Evolutionary conservation across 2,329 filamentous ascomycete genomes (phyloP).

Genomic region (Arthrinium phaeospermum): DNA sequence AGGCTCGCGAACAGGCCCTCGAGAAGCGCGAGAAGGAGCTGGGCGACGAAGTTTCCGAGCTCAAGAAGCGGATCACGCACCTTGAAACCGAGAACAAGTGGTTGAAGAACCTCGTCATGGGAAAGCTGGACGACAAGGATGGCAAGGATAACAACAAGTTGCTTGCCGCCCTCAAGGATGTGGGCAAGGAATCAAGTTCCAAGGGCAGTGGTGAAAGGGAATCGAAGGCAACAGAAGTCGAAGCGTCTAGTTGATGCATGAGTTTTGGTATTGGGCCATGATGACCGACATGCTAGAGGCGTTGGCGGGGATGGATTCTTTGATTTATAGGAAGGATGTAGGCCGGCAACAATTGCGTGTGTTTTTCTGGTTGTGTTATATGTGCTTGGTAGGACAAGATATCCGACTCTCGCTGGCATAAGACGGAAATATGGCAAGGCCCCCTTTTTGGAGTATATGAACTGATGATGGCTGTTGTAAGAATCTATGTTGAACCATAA

Average conservation of each 20-base stretch:
- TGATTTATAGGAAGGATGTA: conserved; percentile 1
- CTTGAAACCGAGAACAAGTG: conserved; percentile 59
- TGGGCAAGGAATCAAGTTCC: conserved; percentile 29
- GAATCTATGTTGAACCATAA: background rate
- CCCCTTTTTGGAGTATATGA: background rate
- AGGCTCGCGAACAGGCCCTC: conserved; percentile 87
- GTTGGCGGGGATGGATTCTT: background rate
- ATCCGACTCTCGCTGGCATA: conserved; percentile 12
- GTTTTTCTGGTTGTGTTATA: background rate
- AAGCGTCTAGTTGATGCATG: conserved; percentile 13
- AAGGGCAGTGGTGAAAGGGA: conserved; percentile 25
- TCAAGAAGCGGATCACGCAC: conserved; percentile 74
- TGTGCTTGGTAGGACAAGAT: conserved; percentile 3
- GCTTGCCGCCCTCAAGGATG: background rate
- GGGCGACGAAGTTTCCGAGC: conserved; percentile 74
- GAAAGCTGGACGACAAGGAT: conserved; percentile 74
- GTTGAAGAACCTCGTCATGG: conserved; percentile 71
- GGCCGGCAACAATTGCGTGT: background rate
- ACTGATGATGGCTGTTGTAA: background rate
- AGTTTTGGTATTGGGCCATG: background rate
- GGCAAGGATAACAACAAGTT: conserved; percentile 50
- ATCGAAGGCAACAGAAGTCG: conserved; percentile 8
- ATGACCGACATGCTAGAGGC: background rate
- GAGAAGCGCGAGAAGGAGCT: conserved; percentile 84
- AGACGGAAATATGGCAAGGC: background rate